These are phyloP conservation scores for Tetrapyrgos nigripes DNA, from an alignment of 1,284 basidiomycete genomes.

Conservation along the genomic window DNA sequence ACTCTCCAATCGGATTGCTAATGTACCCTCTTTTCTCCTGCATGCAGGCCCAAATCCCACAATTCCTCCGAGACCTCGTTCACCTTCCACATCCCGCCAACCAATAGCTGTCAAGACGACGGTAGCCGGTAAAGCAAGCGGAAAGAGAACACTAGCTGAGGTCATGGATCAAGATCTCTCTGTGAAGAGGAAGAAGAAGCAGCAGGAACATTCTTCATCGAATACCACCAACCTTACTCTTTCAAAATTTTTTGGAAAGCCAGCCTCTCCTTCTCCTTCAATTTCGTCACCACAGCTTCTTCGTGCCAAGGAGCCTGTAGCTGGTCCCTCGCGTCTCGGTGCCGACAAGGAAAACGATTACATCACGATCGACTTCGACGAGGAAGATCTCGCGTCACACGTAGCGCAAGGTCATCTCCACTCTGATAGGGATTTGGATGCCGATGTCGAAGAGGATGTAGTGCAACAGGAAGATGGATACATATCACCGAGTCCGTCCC, in stretches of 20 bases:
- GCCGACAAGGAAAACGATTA: conserved; percentile 52
- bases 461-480: conserved; percentile 82
- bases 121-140: conserved; percentile 64
- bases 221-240: conserved; percentile 25
- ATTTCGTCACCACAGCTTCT: conserved; percentile 9
- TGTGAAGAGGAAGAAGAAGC: conserved; percentile 54
- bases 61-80: conserved; percentile 39
- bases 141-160: conserved; percentile 74
- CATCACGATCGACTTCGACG: conserved; percentile 41
- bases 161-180: conserved; percentile 69
- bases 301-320: conserved; percentile 27
- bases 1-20: not conserved
- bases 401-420: conserved; percentile 41
- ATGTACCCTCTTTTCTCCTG: conserved; percentile 21
- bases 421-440: conserved; percentile 38
- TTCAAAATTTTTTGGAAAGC: conserved; percentile 47
- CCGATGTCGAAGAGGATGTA: conserved; percentile 41
- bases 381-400: conserved; percentile 41
- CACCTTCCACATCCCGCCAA: conserved; percentile 28
- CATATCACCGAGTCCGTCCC: conserved; percentile 66
- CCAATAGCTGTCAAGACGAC: conserved; percentile 35
- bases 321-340: conserved; percentile 46
- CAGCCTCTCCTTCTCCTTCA: not conserved
- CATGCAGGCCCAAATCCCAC: conserved; percentile 55
- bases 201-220: conserved; percentile 16